Evolutionary conservation across 164 flowering plant species (phyloP), one percentile per base, ranked within the genome.

Genomic region (Berberis vulgaris): DNA sequence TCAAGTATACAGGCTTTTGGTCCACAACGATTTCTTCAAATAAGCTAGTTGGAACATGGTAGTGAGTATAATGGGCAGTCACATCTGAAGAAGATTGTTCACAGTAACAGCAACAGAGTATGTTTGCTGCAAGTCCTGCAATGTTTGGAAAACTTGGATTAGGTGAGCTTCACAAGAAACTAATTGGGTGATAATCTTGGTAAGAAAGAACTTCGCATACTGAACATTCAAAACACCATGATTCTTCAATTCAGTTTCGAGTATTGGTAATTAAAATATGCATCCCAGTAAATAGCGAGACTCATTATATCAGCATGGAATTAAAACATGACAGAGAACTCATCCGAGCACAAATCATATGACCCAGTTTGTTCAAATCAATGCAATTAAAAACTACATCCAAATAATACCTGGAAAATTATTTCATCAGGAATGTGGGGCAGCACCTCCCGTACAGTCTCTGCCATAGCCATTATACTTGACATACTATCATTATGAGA

Each of bases 61-160:
- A 7, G 54, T 6, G 44, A 64, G 57, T 57, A 46, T 43, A 9
- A 57, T 38, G 13, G 39, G 26, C 59, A 49, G 38, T 86, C 80
- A 88, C 88, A 86, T 83, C 77, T 86, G 97, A 67, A 95, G 96
- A 65, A 95, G 90, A 80, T 95, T 91, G 79, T 95, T 91, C 82
- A 95, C 94, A 72, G 97, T 91, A 63, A 85, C 85, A 62, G 83
- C 68, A 1, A 77, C 96, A 7, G 91, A 84, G 75, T 89, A 84
- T 43, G 99, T 91, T 61, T 82, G 79, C 81, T 85, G 96, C 76
- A 95, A 74, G 72, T 95, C 99, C 99, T 95, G 96, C 72, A 81
- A 73, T 57, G 2, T 41, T 43, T 13, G 3, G 11, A 64, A 12
- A 13, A 12, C 49, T 57, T 39, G 6, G 56, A 50, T 54, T 4